Evolutionary conservation across 164 flowering plant species (phyloP).

Genomic region (Hamamelis virginiana): DNA sequence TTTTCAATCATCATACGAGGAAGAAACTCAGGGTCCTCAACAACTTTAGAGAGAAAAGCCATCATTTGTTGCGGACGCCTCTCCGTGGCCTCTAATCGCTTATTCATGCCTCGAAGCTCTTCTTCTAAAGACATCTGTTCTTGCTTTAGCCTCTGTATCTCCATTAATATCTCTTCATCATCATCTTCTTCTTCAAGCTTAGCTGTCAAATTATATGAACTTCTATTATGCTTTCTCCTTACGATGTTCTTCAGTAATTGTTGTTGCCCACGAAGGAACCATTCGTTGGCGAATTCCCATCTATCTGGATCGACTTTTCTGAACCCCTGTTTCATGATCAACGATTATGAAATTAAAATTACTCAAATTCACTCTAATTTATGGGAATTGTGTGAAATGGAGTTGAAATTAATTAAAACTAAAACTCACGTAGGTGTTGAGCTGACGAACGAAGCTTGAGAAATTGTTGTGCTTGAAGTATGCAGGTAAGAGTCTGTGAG

Average conservation of each 20-base stretch:
- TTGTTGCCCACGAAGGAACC: constrained; percentile 75
- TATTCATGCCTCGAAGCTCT: constrained; percentile 58
- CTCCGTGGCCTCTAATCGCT: constrained; percentile 72
- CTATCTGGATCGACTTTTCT: constrained; percentile 79
- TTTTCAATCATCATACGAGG: constrained; percentile 52
- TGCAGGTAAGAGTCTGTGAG: constrained; percentile 59
- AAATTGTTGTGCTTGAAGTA: constrained; percentile 95
- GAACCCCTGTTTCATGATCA: constrained; percentile 54
- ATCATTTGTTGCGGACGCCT: constrained; percentile 84
- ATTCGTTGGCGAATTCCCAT: constrained; percentile 91
- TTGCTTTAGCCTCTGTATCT: constrained; percentile 54
- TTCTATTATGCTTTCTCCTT: constrained; percentile 43
- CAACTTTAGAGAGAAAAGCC: constrained; percentile 72
- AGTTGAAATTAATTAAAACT: too few relatives aligned
- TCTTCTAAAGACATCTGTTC: constrained; percentile 62
- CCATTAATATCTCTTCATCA: constrained; percentile 47
- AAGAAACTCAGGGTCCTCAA: constrained; percentile 64
- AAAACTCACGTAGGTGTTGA: constrained; percentile 90
- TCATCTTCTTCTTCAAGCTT: constrained; percentile 32
- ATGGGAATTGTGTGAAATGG: not conserved
- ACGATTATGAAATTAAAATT: not conserved
- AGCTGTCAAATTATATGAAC: not conserved
- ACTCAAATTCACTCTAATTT: not conserved
- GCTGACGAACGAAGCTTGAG: constrained; percentile 92
- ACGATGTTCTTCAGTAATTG: constrained; percentile 62